Evolutionary conservation across 768 basidiomycete species (phyloP).

Genomic region (Collybia nuda): DNA sequence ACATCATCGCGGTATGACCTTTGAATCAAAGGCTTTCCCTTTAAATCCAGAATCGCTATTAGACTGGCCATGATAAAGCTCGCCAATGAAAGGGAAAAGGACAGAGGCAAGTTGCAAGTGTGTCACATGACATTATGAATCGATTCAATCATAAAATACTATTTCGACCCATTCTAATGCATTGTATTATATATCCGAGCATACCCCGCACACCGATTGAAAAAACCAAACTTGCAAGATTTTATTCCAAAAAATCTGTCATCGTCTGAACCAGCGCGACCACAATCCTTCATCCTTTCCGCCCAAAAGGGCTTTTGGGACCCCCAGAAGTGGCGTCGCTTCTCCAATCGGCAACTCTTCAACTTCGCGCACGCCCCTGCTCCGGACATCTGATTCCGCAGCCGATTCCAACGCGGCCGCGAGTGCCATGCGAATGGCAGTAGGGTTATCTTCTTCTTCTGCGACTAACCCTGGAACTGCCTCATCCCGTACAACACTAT

Average conservation of each 20-base stretch:
- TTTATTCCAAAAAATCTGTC: too few species aligned
- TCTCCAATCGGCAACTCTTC: conserved; percentile 11
- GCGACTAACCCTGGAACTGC: conserved; percentile 23
- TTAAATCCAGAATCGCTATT: conserved; percentile 95
- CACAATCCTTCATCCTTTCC: too few species aligned
- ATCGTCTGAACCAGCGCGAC: too few species aligned
- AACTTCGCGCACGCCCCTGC: background rate
- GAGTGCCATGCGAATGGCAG: conserved; percentile 17
- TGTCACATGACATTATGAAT: too few species aligned
- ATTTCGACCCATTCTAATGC: too few species aligned
- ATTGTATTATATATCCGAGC: too few species aligned
- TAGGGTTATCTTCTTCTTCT: conserved; percentile 20
- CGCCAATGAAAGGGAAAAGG: background rate
- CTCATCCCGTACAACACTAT: background rate
- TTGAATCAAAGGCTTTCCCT: conserved; percentile 97
- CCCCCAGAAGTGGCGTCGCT: conserved; percentile 18
- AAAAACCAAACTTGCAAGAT: too few species aligned
- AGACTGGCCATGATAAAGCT: conserved; percentile 50
- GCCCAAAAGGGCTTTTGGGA: too few species aligned
- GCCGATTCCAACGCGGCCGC: conserved; percentile 21
- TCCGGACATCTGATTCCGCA: conserved; percentile 21
- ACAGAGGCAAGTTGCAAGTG: too few species aligned
- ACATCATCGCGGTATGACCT: conserved; percentile 97
- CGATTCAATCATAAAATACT: too few species aligned
- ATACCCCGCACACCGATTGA: too few species aligned